Conservation (phyloP, 202 grass and related monocot genomes). For the Setaria viridis region DNA sequence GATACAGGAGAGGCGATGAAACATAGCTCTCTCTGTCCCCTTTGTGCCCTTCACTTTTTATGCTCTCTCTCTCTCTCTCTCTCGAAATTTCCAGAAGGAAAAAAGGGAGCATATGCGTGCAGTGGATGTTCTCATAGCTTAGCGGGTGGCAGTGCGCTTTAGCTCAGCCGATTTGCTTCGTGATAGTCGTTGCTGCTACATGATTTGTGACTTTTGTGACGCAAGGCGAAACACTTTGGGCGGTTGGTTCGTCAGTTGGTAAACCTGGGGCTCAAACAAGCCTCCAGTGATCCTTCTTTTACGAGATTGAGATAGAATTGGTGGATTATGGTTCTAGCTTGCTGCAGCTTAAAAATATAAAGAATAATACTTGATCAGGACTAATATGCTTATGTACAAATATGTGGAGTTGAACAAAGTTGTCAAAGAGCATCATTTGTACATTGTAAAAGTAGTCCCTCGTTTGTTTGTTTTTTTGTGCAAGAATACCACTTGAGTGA, state of each 20-base stretch:
- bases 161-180: constrained; percentile 3
- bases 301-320: too few relatives aligned
- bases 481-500: too few relatives aligned
- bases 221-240: neutral
- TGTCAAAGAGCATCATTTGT: too few relatives aligned
- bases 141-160: constrained; percentile 24
- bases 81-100: constrained; percentile 17
- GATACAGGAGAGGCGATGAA: neutral
- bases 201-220: constrained; percentile 43
- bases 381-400: too few relatives aligned
- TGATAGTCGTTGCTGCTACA: constrained; percentile 20
- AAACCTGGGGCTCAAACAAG: too few relatives aligned
- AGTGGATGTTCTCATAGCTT: neutral
- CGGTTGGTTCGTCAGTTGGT: neutral
- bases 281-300: too few relatives aligned
- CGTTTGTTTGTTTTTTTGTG: too few relatives aligned
- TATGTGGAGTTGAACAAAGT: too few relatives aligned
- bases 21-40: neutral
- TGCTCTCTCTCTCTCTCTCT: neutral
- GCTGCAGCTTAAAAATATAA: too few relatives aligned
- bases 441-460: too few relatives aligned
- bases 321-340: too few relatives aligned
- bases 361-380: too few relatives aligned
- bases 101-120: neutral
- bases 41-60: constrained; percentile 5